Evolutionary conservation across 2,329 filamentous ascomycete genomes (phyloP), one percentile per base, ranked within the genome.

Genomic region (Pseudogymnoascus sp.): DNA sequence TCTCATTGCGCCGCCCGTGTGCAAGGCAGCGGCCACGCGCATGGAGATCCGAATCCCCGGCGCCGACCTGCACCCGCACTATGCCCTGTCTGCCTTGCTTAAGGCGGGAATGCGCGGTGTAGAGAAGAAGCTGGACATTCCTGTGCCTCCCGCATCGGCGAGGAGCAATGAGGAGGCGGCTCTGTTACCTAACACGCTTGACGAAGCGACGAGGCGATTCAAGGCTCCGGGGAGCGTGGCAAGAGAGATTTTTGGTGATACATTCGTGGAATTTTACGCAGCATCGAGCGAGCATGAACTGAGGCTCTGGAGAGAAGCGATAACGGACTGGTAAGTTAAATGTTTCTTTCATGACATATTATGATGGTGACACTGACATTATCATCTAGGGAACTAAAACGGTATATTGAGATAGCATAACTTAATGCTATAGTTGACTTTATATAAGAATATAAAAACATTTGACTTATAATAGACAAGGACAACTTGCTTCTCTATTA

Each of bases 251-350:
- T 90, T 99, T 75, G 95, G 95, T 0, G 89, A 97, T 74, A 90
- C 88, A 7, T 99, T 99, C 77, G 93, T 97, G 2, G 92, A 97
- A 12, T 95, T 97, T 75, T 99, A 87, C 78, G 91, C 88, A 11
- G 95, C 93, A n/a, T 96, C 93, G 16, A 84, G 95, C 67, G 89
- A 96, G 74, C 93, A 99, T 76, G 95, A 99, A 77, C 83, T 95
- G 64, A 81, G 89, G 66, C 77, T 97, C 16, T 99, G 90, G 89
- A 92, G 97, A 71, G 93, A 97, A 75, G 93, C 93, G 2, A 93
- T 97, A 5, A 97, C 93, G 18, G 95, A 97, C 75, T 97, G 93
- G 92, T 93, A 81, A 75, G 81, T 91, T 42, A 42, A 11, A 42
- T 42, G 39, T 42, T 42, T 42, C 39, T 42, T 42, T 18, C 39